These are phyloP conservation scores for Monosporascus ibericus DNA, from an alignment of 2,329 filamentous ascomycete species.

Conservation along the genomic window DNA sequence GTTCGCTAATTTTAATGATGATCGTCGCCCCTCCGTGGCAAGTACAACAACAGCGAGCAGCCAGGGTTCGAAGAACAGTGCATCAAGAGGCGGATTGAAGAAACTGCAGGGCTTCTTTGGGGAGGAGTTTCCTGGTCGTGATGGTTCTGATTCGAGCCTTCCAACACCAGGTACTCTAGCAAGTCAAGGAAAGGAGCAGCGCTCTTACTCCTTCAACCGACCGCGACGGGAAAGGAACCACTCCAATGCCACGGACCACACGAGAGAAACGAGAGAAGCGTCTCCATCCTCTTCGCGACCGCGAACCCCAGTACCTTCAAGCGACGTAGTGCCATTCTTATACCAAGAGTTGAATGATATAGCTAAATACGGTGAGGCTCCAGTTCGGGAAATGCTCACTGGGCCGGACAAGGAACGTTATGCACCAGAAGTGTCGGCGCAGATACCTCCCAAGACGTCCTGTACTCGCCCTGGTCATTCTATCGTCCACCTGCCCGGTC, in stretches of 20 bases:
- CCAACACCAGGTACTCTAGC: slow-evolving; percentile 33
- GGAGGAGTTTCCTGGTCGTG: slow-evolving; percentile 72
- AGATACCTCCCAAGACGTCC: slow-evolving; percentile 53
- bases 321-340: slow-evolving; percentile 94
- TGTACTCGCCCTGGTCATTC: slow-evolving; percentile 54
- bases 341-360: slow-evolving; percentile 85
- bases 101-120: slow-evolving; percentile 90
- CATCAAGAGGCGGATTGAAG: slow-evolving; percentile 66
- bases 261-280: slow-evolving; percentile 47
- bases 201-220: slow-evolving; percentile 56
- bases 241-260: slow-evolving; percentile 69
- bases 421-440: slow-evolving; percentile 40
- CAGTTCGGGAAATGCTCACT: slow-evolving; percentile 63
- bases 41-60: slow-evolving; percentile 84
- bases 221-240: slow-evolving; percentile 71
- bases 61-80: slow-evolving; percentile 69
- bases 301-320: slow-evolving; percentile 78
- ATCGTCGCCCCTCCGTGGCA: slow-evolving; percentile 78
- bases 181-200: slow-evolving; percentile 55
- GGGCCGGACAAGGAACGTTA: slow-evolving; percentile 66
- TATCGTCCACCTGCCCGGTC: slow-evolving; percentile 59
- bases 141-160: slow-evolving; percentile 68
- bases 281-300: slow-evolving; percentile 75
- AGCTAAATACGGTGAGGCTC: slow-evolving; percentile 69
- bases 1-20: slow-evolving; percentile 53